Conservation (phyloP, 2,329 filamentous ascomycete species). For the Bertia moriformis region DNA sequence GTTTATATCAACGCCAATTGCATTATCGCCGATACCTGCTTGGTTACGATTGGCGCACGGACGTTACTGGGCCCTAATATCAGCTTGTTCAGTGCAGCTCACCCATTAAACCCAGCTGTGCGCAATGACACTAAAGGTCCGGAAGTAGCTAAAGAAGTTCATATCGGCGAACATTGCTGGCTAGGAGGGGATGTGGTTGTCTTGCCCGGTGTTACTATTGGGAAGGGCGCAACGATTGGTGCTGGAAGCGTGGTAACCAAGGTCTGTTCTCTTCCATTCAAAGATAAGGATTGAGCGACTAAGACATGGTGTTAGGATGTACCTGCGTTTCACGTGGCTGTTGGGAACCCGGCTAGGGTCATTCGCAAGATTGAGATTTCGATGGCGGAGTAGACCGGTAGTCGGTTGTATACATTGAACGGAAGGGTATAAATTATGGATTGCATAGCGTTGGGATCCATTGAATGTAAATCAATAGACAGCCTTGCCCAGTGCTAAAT, state of each 20-base stretch:
- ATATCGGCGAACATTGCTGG: slow-evolving; percentile 71
- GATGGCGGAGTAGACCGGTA: too few relatives aligned
- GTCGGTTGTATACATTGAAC: too few relatives aligned
- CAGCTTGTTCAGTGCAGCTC: slow-evolving; percentile 58
- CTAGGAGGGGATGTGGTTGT: slow-evolving; percentile 59
- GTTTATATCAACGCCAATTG: slow-evolving; percentile 66
- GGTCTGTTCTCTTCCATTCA: slow-evolving; percentile 9
- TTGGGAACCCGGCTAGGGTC: not conserved
- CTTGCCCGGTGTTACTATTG: slow-evolving; percentile 65
- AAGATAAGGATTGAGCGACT: too few relatives aligned
- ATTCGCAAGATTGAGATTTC: slow-evolving; percentile 1
- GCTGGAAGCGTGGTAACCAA: slow-evolving; percentile 76
- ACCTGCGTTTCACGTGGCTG: not conserved
- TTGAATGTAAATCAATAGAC: too few relatives aligned
- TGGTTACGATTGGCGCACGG: slow-evolving; percentile 60
- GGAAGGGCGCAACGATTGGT: slow-evolving; percentile 58
- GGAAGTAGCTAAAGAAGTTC: slow-evolving; percentile 60
- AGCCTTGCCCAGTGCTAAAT: too few relatives aligned
- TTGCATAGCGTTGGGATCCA: too few relatives aligned
- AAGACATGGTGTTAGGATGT: not conserved
- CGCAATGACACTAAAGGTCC: slow-evolving; percentile 64
- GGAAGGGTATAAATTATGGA: too few relatives aligned
- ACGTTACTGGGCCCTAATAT: slow-evolving; percentile 71
- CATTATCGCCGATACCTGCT: slow-evolving; percentile 63
- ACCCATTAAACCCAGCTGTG: slow-evolving; percentile 62